Evolutionary conservation across 345 rosid species (phyloP), one percentile per base, ranked within the genome.

Genomic region (Dipteronia sinensis): DNA sequence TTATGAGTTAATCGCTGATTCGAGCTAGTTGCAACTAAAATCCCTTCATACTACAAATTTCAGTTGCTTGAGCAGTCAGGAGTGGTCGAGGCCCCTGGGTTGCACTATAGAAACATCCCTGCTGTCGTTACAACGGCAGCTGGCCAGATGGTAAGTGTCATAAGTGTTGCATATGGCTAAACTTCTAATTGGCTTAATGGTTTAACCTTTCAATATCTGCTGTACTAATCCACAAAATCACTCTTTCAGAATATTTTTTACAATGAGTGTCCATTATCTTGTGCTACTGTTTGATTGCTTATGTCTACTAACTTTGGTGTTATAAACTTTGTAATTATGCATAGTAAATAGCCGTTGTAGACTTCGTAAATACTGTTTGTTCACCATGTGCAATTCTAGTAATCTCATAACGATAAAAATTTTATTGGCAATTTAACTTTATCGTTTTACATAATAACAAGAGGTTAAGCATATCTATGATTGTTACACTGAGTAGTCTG

Each of bases 11-110:
- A 13, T 34, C 80, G n/a, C 38, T 68, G 71, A 64, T 4, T 78
- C 7, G 22, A 63, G 55, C 40, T 22, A 15, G 53, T 55, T 53
- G n/a, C 56, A 20, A 59, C 51, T 65, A 22, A 47, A 63, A 27
- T 66, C 22, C 19, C 40, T 67, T 67, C 72, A 20, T 70, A 19
- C 59, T 53, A 56, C 44, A 40, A 68, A 47, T 58, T 71, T 71
- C 87, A 95, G 98, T 67, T 90, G 77, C 79, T 91, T 69, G 97
- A 93, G 86, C 91, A 90, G 79, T 90, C 94, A 72, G 83, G 83
- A 49, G 91, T 82, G 68, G 25, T 83, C 7, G 96, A 91, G 82
- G 85, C 71, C 49, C 89, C 92, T 65, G 88, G 88, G 40, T 81
- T 90, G 74, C 55, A 67, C 63, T 88, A 76, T 76, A 82, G 89